A percentile compares a stretch with the other conserved stretches of the same genome.
Conservation (phyloP, 148 eudicot species). For the Camellia japonica region DNA sequence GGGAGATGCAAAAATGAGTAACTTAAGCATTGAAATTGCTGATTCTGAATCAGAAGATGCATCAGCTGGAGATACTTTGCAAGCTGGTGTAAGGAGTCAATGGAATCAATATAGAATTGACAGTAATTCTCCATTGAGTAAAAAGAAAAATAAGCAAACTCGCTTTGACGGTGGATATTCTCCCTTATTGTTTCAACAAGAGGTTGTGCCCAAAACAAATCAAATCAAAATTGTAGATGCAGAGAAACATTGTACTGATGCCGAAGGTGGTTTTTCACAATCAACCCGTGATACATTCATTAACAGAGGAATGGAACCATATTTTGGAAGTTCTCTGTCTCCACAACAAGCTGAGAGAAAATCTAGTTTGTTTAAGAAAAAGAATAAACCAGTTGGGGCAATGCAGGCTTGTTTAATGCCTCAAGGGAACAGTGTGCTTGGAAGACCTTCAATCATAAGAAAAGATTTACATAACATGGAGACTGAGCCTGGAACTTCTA, state of each 20-base stretch:
- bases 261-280: background rate
- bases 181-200: constrained; percentile 24
- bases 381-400: constrained; percentile 25
- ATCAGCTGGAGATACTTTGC: constrained; percentile 19
- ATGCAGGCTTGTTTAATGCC: constrained; percentile 20
- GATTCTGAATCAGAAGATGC: constrained; percentile 37
- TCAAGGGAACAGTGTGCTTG: constrained; percentile 18
- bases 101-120: constrained; percentile 23
- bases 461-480: constrained; percentile 14
- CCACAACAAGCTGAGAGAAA: constrained; percentile 11
- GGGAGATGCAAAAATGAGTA: constrained; percentile 18
- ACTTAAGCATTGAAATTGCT: constrained; percentile 19
- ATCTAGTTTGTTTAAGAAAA: constrained; percentile 5
- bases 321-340: constrained; percentile 16
- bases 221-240: constrained; percentile 6
- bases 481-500: constrained; percentile 7
- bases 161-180: constrained; percentile 25
- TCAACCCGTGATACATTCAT: constrained; percentile 6
- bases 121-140: constrained; percentile 21
- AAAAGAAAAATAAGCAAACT: constrained; percentile 33
- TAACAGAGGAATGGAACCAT: constrained; percentile 14
- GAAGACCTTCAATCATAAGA: constrained; percentile 22
- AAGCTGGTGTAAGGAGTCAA: constrained; percentile 23
- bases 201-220: constrained; percentile 17
- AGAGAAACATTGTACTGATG: constrained; percentile 6